Evolutionary conservation across 1,284 basidiomycete genomes (phyloP).

Genomic region (Pyrrhoderma lamaoense): DNA sequence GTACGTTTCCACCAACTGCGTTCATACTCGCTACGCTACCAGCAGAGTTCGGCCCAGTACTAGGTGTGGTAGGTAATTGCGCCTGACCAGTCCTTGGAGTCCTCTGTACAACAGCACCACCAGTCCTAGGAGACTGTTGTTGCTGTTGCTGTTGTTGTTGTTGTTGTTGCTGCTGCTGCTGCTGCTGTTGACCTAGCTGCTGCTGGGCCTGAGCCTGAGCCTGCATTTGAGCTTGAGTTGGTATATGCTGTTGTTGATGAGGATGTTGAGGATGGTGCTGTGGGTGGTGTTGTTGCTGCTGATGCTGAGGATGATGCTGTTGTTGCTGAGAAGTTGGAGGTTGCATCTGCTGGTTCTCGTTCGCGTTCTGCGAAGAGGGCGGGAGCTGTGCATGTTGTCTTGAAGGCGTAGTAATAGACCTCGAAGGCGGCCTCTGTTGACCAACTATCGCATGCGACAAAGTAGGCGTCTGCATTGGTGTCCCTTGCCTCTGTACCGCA

Average conservation of each 20-base stretch:
- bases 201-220: constrained; percentile 18
- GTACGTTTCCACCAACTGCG: too few relatives aligned
- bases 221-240: constrained; percentile 5
- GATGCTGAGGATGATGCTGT: constrained; percentile 1
- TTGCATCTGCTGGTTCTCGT: background rate
- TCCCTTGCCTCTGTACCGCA: too few relatives aligned
- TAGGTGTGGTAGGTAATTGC: constrained; percentile 10
- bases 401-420: too few relatives aligned
- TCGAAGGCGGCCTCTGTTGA: too few relatives aligned
- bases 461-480: too few relatives aligned
- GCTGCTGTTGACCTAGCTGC: constrained; percentile 17
- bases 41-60: constrained; percentile 8
- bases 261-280: constrained; percentile 2
- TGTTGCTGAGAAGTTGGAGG: background rate
- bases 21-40: too few relatives aligned
- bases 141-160: constrained; percentile 21
- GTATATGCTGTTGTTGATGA: background rate
- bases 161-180: constrained; percentile 22
- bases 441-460: too few relatives aligned
- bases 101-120: constrained; percentile 25
- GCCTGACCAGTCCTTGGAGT: constrained; percentile 30
- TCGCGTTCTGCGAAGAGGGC: background rate
- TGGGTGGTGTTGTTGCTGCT: background rate
- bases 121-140: constrained; percentile 22
- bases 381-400: background rate